A percentile compares a stretch with the other conserved stretches of the same genome.
phyloP scores from a whole-genome alignment of 306 rosid species.

The Lathyrus aphaca region DNA sequence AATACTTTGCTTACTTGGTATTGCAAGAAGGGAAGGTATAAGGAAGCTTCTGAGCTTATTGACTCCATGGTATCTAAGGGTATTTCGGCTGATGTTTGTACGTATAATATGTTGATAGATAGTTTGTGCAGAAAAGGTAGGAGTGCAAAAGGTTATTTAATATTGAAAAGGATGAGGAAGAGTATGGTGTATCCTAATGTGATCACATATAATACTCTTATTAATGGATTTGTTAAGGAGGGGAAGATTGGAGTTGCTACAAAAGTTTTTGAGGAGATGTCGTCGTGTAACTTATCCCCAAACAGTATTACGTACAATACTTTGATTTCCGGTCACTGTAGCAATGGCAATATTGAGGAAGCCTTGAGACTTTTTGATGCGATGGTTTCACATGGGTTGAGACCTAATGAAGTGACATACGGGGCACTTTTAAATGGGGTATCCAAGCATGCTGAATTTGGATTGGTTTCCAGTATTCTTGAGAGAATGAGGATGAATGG shows the following conservation, averaged over 20 bases:
- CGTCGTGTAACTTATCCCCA: constrained; percentile 51
- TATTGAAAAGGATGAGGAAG: constrained; percentile 74
- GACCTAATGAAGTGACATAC: constrained; percentile 67
- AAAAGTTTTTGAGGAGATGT: constrained; percentile 69
- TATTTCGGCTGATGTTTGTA: constrained; percentile 65
- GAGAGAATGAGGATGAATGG: constrained; percentile 59
- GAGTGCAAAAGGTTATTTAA: constrained; percentile 70
- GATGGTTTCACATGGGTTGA: constrained; percentile 59
- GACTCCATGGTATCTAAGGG: constrained; percentile 75
- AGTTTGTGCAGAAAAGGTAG: constrained; percentile 65
- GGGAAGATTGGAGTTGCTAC: constrained; percentile 71
- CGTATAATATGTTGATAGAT: constrained; percentile 72
- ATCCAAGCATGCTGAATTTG: constrained; percentile 62
- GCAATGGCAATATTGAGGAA: constrained; percentile 48
- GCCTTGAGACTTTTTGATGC: constrained; percentile 63
- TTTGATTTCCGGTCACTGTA: constrained; percentile 63
- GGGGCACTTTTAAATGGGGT: constrained; percentile 64
- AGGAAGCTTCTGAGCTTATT: constrained; percentile 61
- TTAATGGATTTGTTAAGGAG: constrained; percentile 78
- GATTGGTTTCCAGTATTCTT: constrained; percentile 51
- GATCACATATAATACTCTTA: constrained; percentile 68
- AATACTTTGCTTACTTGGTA: constrained; percentile 80
- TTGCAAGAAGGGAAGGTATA: constrained; percentile 69
- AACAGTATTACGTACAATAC: constrained; percentile 63
- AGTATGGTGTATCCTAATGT: constrained; percentile 63